phyloP scores from a whole-genome alignment of 768 basidiomycete genomes.

The Termitomyces titanicus region DNA sequence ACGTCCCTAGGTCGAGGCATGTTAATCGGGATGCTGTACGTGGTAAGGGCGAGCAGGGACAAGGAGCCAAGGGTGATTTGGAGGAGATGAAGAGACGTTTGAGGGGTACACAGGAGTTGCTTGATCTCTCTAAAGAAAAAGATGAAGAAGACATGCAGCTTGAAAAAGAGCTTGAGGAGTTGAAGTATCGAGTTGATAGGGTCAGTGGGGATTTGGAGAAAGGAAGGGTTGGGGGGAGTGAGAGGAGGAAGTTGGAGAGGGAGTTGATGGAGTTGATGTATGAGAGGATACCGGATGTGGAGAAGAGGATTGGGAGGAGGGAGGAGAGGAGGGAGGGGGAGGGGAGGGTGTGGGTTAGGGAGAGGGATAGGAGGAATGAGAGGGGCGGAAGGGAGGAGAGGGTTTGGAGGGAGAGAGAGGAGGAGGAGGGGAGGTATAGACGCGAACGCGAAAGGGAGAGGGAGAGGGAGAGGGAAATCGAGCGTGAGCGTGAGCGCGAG shows the following conservation, averaged over 20 bases:
- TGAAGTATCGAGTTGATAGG: constrained; percentile 80
- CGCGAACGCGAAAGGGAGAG: constrained; percentile 28
- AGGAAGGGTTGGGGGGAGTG: constrained; percentile 74
- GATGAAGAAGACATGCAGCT: constrained; percentile 85
- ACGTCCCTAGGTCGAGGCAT: constrained; percentile 80
- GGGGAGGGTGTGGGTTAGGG: constrained; percentile 71
- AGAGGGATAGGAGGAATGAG: constrained; percentile 83
- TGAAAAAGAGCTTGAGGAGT: constrained; percentile 85
- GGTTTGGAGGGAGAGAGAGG: constrained; percentile 33
- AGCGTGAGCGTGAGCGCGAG: too few species aligned
- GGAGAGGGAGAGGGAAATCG: constrained; percentile 25
- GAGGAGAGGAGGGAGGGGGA: constrained; percentile 77
- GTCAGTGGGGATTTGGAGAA: constrained; percentile 93
- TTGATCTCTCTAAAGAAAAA: constrained; percentile 71
- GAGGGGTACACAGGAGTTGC: constrained; percentile 71
- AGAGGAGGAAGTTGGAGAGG: constrained; percentile 81
- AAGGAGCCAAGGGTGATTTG: constrained; percentile 58
- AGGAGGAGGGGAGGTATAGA: not conserved
- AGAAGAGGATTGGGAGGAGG: constrained; percentile 74
- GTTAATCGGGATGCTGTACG: constrained; percentile 82
- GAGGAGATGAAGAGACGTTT: constrained; percentile 85
- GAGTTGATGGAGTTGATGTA: constrained; percentile 85
- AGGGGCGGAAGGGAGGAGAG: constrained; percentile 64
- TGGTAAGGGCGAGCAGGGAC: constrained; percentile 64
- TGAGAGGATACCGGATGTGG: constrained; percentile 87